A percentile compares a stretch with the other conserved stretches of the same genome.
These are phyloP conservation scores for Globisporangium barbulae DNA, from an alignment of 352 stramenopile species.

Conservation along the genomic window DNA sequence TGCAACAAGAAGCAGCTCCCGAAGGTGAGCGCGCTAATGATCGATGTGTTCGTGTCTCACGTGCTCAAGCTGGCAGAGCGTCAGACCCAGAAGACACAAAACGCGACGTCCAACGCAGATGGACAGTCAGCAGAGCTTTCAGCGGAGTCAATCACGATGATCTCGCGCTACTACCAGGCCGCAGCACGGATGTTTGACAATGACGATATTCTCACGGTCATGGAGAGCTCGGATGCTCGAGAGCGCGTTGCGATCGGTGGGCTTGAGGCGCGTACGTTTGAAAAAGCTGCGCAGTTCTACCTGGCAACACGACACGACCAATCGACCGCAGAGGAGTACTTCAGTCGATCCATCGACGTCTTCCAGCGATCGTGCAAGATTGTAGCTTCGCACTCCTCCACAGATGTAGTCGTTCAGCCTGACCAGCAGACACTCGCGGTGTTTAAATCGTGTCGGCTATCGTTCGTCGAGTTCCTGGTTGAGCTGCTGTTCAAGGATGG, in stretches of 20 bases:
- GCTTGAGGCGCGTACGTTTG: slow-evolving; percentile 70
- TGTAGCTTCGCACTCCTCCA: background rate
- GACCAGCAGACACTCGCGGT: slow-evolving; percentile 22
- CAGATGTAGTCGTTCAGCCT: background rate
- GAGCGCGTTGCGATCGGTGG: slow-evolving; percentile 55
- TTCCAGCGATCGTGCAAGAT: slow-evolving; percentile 46
- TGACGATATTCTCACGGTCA: slow-evolving; percentile 64
- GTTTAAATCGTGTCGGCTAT: slow-evolving; percentile 35
- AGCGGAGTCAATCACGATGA: slow-evolving; percentile 33
- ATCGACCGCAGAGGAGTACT: slow-evolving; percentile 44
- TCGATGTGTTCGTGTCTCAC: slow-evolving; percentile 79
- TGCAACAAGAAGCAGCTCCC: slow-evolving; percentile 64
- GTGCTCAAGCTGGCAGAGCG: slow-evolving; percentile 72
- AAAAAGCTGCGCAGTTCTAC: slow-evolving; percentile 62
- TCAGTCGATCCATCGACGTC: slow-evolving; percentile 54
- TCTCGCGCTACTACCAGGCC: slow-evolving; percentile 69
- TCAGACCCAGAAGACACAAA: slow-evolving; percentile 38
- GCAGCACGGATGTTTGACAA: slow-evolving; percentile 84
- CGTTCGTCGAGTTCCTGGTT: slow-evolving; percentile 72
- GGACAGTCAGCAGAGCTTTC: slow-evolving; percentile 2
- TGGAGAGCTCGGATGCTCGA: slow-evolving; percentile 37
- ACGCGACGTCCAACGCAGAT: slow-evolving; percentile 2
- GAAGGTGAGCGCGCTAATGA: slow-evolving; percentile 75
- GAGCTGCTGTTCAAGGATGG: slow-evolving; percentile 50
- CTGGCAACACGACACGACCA: slow-evolving; percentile 35